phyloP scores from a whole-genome alignment of 345 rosid genomes.

The Populus tremula region DNA sequence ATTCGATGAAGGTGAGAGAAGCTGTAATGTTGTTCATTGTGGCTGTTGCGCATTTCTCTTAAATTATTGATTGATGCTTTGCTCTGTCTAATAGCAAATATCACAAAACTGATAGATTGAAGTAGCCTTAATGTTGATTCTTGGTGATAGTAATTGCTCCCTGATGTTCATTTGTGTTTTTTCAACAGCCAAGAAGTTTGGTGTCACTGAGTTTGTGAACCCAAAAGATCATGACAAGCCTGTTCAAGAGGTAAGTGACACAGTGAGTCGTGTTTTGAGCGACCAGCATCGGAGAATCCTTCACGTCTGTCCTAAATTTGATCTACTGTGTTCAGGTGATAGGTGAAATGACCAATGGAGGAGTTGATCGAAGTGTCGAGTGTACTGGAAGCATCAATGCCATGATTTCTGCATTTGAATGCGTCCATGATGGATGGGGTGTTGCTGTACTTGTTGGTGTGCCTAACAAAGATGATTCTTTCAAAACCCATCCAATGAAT shows the following conservation, averaged over 20 bases:
- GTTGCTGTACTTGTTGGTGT: slow-evolving; percentile 47
- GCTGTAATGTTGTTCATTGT: not conserved
- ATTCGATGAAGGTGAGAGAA: slow-evolving; percentile 21
- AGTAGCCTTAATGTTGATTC: too few relatives aligned
- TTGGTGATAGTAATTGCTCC: too few relatives aligned
- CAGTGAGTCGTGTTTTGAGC: not conserved
- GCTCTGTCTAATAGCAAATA: too few relatives aligned
- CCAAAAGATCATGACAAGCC: slow-evolving; percentile 18
- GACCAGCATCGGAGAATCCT: too few relatives aligned
- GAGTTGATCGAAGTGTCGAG: slow-evolving; percentile 46
- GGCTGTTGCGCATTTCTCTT: too few relatives aligned
- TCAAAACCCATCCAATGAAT: slow-evolving; percentile 41
- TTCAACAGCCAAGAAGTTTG: slow-evolving; percentile 19
- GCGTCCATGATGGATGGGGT: slow-evolving; percentile 52
- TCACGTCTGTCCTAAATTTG: not conserved
- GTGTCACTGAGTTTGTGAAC: slow-evolving; percentile 19
- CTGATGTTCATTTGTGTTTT: too few relatives aligned
- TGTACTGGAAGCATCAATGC: slow-evolving; percentile 43
- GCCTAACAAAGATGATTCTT: slow-evolving; percentile 40
- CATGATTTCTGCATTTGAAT: slow-evolving; percentile 46
- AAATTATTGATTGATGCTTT: too few relatives aligned
- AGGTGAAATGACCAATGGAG: slow-evolving; percentile 48
- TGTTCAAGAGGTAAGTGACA: slow-evolving; percentile 19
- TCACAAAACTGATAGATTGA: too few relatives aligned
- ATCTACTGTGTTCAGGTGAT: slow-evolving; percentile 26